Conservation (phyloP, 129 eudicot species). For the Dittrichia graveolens region DNA sequence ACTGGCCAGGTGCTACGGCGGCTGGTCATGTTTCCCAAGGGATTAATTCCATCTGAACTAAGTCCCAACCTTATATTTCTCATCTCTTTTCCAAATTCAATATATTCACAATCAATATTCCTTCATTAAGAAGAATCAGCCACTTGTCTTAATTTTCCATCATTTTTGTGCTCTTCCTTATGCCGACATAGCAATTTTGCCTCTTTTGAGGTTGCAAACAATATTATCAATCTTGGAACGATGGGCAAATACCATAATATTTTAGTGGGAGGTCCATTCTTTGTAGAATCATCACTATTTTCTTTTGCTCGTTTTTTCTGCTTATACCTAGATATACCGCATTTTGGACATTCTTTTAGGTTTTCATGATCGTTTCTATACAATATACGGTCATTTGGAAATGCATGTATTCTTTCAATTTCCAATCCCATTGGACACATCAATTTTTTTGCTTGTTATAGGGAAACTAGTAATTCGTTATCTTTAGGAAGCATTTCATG, state of each 20-base stretch:
- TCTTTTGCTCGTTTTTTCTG: neutral
- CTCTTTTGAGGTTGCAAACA: neutral
- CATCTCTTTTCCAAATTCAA: neutral
- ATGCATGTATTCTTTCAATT: conserved; percentile 5
- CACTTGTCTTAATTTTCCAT: conserved; percentile 2
- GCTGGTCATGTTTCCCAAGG: neutral
- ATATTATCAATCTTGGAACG: neutral
- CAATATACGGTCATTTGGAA: neutral
- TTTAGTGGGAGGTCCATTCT: neutral
- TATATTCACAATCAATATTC: neutral
- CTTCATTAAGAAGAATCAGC: neutral
- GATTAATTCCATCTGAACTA: neutral
- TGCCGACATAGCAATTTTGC: neutral
- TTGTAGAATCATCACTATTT: neutral
- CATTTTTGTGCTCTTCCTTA: neutral
- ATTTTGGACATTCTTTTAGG: neutral
- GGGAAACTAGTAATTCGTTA: neutral
- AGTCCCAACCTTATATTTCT: neutral
- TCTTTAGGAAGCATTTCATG: neutral
- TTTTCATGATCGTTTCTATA: neutral
- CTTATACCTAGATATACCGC: neutral
- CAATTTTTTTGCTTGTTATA: conserved; percentile 3
- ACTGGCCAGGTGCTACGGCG: neutral
- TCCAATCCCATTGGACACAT: neutral
- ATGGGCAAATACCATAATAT: neutral